Conservation (phyloP, 495 filamentous ascomycete species). For the Aspergillus bridgeri region DNA sequence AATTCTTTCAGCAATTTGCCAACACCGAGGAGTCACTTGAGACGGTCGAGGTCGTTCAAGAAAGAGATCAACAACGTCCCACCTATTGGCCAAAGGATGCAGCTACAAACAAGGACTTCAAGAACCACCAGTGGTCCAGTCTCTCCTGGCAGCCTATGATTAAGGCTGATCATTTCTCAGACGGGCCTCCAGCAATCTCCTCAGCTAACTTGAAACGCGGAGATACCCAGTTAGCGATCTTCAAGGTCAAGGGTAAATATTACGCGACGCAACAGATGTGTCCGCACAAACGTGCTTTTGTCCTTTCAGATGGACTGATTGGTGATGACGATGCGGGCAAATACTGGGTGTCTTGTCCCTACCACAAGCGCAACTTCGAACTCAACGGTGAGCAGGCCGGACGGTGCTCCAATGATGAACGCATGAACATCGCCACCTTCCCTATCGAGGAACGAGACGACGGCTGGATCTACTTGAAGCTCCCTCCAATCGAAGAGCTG, state of each 20-base stretch:
- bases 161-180: constrained; percentile 67
- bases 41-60: constrained; percentile 66
- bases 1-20: constrained; percentile 80
- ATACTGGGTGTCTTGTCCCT: constrained; percentile 85
- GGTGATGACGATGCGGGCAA: constrained; percentile 66
- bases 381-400: constrained; percentile 67
- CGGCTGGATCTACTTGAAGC: constrained; percentile 79
- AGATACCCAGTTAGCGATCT: constrained; percentile 89
- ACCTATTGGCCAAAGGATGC: constrained; percentile 77
- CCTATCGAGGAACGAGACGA: constrained; percentile 73
- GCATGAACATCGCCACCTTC: constrained; percentile 83
- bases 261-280: constrained; percentile 98
- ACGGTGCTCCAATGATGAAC: constrained; percentile 71
- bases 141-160: constrained; percentile 86
- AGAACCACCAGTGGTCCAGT: constrained; percentile 64
- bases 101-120: constrained; percentile 67
- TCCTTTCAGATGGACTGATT: constrained; percentile 80
- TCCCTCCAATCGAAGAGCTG: constrained; percentile 82
- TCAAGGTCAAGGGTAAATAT: constrained; percentile 78
- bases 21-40: constrained; percentile 76
- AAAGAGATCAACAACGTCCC: constrained; percentile 73
- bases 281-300: constrained; percentile 91
- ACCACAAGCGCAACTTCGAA: constrained; percentile 90
- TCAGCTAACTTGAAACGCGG: constrained; percentile 75
- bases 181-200: constrained; percentile 62